phyloP scores from a whole-genome alignment of 352 stramenopile genomes.

The Phytophthora litchii region DNA sequence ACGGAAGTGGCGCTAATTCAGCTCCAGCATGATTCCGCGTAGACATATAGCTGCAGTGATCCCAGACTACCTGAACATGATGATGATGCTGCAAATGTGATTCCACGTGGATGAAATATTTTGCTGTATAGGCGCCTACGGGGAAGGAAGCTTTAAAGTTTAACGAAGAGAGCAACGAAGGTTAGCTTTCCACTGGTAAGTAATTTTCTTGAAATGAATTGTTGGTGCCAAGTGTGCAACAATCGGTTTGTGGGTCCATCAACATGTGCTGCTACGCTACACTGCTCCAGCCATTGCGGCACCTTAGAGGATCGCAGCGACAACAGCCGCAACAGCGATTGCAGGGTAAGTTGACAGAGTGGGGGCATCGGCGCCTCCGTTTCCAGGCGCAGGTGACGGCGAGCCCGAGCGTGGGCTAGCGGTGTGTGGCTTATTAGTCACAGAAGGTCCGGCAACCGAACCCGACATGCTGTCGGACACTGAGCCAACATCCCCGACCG shows the following conservation, averaged over 20 bases:
- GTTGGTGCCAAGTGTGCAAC: not conserved
- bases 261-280: constrained; percentile 4
- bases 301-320: constrained; percentile 28
- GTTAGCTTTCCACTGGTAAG: constrained; percentile 4
- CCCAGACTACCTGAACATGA: constrained; percentile 22
- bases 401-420: constrained; percentile 1
- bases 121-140: not conserved
- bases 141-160: not conserved
- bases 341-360: constrained; percentile 20
- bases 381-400: constrained; percentile 16
- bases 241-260: not conserved
- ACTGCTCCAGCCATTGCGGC: not conserved
- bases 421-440: constrained; percentile 16
- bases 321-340: constrained; percentile 10
- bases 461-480: constrained; percentile 6
- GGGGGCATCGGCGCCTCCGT: constrained; percentile 6
- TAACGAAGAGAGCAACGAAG: not conserved
- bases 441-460: constrained; percentile 5
- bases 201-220: not conserved
- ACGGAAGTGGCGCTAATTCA: constrained; percentile 74
- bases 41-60: constrained; percentile 20
- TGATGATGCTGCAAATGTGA: constrained; percentile 20
- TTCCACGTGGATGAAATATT: not conserved
- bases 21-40: constrained; percentile 56
- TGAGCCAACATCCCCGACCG: constrained; percentile 19